Evolutionary conservation across 31 red algal genomes (phyloP).

Genomic region (Asparagopsis taxiformis): DNA sequence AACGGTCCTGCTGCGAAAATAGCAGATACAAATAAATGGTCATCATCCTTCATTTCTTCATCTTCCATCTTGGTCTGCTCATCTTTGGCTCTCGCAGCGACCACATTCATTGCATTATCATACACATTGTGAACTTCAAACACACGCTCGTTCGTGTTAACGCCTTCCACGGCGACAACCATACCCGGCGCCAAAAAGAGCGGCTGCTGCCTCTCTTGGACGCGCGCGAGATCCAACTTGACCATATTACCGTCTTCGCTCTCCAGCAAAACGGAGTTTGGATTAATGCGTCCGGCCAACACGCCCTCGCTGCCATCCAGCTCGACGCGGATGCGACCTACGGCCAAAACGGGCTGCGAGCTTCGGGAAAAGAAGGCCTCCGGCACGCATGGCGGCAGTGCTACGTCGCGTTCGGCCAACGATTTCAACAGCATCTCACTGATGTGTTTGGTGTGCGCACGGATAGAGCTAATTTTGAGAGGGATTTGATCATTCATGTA

Average conservation of each 20-base stretch:
- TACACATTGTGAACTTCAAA: conserved; percentile 61
- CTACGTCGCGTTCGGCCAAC: background rate
- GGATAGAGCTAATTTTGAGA: conserved; percentile 11
- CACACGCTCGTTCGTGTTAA: conserved; percentile 53
- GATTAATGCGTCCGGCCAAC: conserved; percentile 14
- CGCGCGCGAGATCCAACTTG: conserved; percentile 39
- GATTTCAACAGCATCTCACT: conserved; percentile 1
- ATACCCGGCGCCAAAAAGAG: conserved; percentile 48
- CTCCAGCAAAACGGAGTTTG: conserved; percentile 48
- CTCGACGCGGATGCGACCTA: conserved; percentile 43
- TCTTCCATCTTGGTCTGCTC: background rate
- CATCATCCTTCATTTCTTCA: background rate
- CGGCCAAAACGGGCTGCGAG: conserved; percentile 13
- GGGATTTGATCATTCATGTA: conserved; percentile 59
- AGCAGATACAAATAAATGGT: conserved; percentile 7
- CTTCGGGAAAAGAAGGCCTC: conserved; percentile 6
- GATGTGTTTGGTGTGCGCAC: background rate
- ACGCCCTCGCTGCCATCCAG: conserved; percentile 32
- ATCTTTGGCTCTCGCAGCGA: background rate
- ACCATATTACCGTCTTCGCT: conserved; percentile 53
- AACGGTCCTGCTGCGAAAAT: conserved; percentile 57
- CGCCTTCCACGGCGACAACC: conserved; percentile 59
- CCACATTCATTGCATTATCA: conserved; percentile 45
- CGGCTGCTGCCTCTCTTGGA: conserved; percentile 19
- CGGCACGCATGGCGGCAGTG: conserved; percentile 1